A percentile compares a stretch with the other conserved stretches of the same genome.
Conservation (phyloP, 106 monocot species). For the Hemerocallis citrina region DNA sequence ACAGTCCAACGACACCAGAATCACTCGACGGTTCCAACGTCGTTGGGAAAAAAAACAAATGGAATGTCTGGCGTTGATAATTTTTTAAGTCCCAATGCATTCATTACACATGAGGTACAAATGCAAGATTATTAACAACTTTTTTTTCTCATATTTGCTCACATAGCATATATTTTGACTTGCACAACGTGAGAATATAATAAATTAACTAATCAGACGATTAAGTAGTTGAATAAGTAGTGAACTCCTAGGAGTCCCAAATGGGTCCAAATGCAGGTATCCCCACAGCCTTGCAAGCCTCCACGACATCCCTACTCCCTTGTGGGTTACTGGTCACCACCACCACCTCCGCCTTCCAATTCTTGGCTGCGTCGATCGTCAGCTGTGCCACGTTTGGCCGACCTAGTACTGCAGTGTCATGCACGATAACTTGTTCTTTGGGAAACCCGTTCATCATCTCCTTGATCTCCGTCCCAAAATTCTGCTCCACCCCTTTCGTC, state of each 20-base stretch:
- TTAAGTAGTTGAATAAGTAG: too few relatives aligned
- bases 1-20: too few relatives aligned
- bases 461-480: slow-evolving; percentile 49
- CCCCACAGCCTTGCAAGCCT: slow-evolving; percentile 18
- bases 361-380: slow-evolving; percentile 18
- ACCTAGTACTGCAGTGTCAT: slow-evolving; percentile 20
- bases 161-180: too few relatives aligned
- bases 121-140: too few relatives aligned
- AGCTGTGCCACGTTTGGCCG: slow-evolving; percentile 22
- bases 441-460: slow-evolving; percentile 24
- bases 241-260: slow-evolving; percentile 35
- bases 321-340: slow-evolving; percentile 39
- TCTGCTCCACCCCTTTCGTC: slow-evolving; percentile 44
- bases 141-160: too few relatives aligned
- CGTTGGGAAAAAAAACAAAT: too few relatives aligned
- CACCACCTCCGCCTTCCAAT: slow-evolving; percentile 31
- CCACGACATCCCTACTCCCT: slow-evolving; percentile 26
- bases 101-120: too few relatives aligned
- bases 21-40: too few relatives aligned
- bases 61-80: too few relatives aligned
- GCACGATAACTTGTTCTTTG: slow-evolving; percentile 23
- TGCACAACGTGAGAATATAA: too few relatives aligned
- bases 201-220: too few relatives aligned
- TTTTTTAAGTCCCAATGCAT: too few relatives aligned
- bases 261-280: slow-evolving; percentile 27